These are phyloP conservation scores for Daldinia eschscholtzii DNA, from an alignment of 2,329 filamentous ascomycete species.

Conservation along the genomic window DNA sequence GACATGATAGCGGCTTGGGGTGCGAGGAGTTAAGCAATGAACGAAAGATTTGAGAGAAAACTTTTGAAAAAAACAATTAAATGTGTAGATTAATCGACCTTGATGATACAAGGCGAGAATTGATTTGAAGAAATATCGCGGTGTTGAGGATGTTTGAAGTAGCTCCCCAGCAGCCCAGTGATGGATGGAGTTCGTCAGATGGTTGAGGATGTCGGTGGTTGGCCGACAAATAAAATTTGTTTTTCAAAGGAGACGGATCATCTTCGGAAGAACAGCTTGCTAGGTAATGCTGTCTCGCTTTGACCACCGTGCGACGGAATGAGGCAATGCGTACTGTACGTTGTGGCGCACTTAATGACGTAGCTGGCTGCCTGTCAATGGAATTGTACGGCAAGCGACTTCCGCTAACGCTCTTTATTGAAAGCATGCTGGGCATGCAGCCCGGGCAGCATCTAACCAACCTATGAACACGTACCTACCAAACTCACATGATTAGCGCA, in stretches of 20 bases:
- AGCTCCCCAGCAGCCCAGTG: constrained; percentile 28
- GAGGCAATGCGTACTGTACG: constrained; percentile 6
- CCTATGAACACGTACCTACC: not conserved
- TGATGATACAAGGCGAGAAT: constrained; percentile 36
- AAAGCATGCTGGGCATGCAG: not conserved
- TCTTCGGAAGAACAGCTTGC: constrained; percentile 33
- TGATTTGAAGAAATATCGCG: constrained; percentile 28
- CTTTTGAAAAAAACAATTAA: not conserved
- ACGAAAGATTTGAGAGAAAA: constrained; percentile 12
- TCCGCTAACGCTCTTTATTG: constrained; percentile 2
- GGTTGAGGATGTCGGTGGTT: constrained; percentile 37
- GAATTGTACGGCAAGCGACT: constrained; percentile 8
- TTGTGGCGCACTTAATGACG: constrained; percentile 21
- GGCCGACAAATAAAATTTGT: constrained; percentile 43
- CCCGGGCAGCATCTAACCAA: not conserved
- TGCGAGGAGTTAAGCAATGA: constrained; percentile 18
- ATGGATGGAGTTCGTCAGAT: constrained; percentile 24
- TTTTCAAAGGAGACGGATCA: constrained; percentile 35
- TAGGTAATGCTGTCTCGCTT: not conserved
- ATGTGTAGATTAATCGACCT: constrained; percentile 19
- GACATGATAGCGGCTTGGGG: constrained; percentile 78
- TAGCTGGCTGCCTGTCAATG: constrained; percentile 15
- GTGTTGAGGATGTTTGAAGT: constrained; percentile 33
- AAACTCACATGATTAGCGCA: not conserved
- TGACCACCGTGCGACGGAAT: constrained; percentile 21